A percentile compares a stretch with the other conserved stretches of the same genome.
Evolutionary conservation across 2,329 filamentous ascomycete genomes (phyloP).

Genomic region (Coniochaeta sp.): DNA sequence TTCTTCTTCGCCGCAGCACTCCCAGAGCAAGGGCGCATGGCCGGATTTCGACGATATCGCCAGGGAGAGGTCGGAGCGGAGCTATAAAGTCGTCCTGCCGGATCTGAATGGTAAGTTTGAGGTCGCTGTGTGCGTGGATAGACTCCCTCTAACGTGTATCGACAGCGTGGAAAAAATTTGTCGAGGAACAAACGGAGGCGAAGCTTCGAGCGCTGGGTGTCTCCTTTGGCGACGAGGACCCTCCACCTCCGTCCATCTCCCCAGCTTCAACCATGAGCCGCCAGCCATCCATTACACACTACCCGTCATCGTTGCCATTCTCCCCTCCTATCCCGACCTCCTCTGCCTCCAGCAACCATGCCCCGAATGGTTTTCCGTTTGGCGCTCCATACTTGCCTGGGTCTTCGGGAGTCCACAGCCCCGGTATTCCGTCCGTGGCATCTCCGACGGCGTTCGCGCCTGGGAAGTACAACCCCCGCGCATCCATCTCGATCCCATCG

Average conservation of each 20-base stretch:
- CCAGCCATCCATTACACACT: conserved; percentile 61
- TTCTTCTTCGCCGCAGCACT: conserved; percentile 29
- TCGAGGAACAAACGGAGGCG: conserved; percentile 76
- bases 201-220: conserved; percentile 90
- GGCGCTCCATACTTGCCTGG: conserved; percentile 48
- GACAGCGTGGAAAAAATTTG: conserved; percentile 64
- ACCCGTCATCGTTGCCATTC: conserved; percentile 67
- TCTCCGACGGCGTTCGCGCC: conserved; percentile 43
- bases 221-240: conserved; percentile 68
- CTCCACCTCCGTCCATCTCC: conserved; percentile 55
- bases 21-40: conserved; percentile 63
- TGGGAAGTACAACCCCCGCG: conserved; percentile 59
- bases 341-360: conserved; percentile 66
- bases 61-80: conserved; percentile 42
- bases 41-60: conserved; percentile 53
- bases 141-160: background rate
- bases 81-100: conserved; percentile 60
- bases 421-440: conserved; percentile 54
- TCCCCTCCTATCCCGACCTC: conserved; percentile 77
- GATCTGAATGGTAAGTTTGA: conserved; percentile 51
- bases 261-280: conserved; percentile 56
- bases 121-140: background rate
- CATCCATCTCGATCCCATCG: conserved; percentile 63
- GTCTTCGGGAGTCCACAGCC: conserved; percentile 54
- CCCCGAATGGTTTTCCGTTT: conserved; percentile 48